phyloP scores from a whole-genome alignment of 1,139 yeast species.

The Nakaseomyces delphensis region DNA sequence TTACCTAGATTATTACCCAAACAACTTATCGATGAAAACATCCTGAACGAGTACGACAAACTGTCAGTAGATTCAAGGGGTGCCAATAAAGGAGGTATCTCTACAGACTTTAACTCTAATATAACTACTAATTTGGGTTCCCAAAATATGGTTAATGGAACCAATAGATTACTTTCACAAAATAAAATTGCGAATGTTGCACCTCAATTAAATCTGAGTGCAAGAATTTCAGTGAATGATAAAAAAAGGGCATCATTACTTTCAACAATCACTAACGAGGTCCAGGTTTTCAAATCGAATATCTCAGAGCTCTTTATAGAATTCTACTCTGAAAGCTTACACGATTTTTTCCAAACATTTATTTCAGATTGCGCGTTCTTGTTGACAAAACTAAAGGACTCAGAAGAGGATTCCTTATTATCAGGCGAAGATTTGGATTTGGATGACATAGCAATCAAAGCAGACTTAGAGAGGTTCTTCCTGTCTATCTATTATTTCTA shows the following conservation, averaged over 20 bases:
- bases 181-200: background rate
- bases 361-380: conserved; percentile 70
- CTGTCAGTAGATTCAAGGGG: background rate
- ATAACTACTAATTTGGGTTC: background rate
- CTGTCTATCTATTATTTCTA: conserved; percentile 67
- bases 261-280: background rate
- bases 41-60: conserved; percentile 15
- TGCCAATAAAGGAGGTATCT: background rate
- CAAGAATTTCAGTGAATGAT: conserved; percentile 4
- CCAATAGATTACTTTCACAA: background rate
- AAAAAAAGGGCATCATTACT: conserved; percentile 15
- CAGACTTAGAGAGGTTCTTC: conserved; percentile 83
- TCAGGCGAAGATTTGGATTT: conserved; percentile 40
- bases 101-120: background rate
- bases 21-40: conserved; percentile 38
- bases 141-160: background rate
- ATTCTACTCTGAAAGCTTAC: conserved; percentile 33
- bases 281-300: background rate
- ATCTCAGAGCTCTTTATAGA: conserved; percentile 17
- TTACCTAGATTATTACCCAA: conserved; percentile 48
- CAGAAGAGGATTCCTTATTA: conserved; percentile 74
- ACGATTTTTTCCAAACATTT: conserved; percentile 50
- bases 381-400: conserved; percentile 68
- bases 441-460: conserved; percentile 56
- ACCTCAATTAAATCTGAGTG: background rate